Percentiles rank a stretch among this genome's conserved stretches.
phyloP scores from a whole-genome alignment of 257 asterid genomes.

The Solanum etuberosum region DNA sequence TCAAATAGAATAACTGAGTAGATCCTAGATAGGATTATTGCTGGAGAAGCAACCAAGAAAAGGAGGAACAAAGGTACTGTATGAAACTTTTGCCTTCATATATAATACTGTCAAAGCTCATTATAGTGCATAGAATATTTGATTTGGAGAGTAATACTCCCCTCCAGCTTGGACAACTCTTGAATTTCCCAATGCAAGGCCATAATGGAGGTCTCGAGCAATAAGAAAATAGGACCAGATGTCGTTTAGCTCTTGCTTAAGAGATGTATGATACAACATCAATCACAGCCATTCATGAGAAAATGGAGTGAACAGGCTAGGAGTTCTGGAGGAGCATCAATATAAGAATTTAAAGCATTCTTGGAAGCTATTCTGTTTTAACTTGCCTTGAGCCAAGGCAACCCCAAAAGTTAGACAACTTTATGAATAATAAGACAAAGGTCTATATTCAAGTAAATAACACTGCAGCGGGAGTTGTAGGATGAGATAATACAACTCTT shows the following conservation, averaged over 20 bases:
- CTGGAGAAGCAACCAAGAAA: too few relatives aligned
- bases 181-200: not conserved
- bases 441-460: not conserved
- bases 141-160: not conserved
- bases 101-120: too few relatives aligned
- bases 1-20: too few relatives aligned
- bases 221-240: not conserved
- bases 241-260: not conserved
- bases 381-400: not conserved
- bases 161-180: not conserved
- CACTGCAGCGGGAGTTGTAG: not conserved
- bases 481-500: too few relatives aligned
- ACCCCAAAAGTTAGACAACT: not conserved
- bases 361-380: not conserved
- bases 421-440: not conserved
- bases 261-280: not conserved
- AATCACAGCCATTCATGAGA: not conserved
- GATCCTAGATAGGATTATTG: too few relatives aligned
- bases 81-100: too few relatives aligned
- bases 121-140: too few relatives aligned
- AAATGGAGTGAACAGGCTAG: not conserved
- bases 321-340: not conserved
- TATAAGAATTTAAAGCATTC: not conserved
- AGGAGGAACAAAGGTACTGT: too few relatives aligned
- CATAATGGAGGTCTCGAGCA: not conserved